Base-by-base conservation (phyloP, 495 filamentous ascomycete species). In the Cudoniella acicularis region DNA sequence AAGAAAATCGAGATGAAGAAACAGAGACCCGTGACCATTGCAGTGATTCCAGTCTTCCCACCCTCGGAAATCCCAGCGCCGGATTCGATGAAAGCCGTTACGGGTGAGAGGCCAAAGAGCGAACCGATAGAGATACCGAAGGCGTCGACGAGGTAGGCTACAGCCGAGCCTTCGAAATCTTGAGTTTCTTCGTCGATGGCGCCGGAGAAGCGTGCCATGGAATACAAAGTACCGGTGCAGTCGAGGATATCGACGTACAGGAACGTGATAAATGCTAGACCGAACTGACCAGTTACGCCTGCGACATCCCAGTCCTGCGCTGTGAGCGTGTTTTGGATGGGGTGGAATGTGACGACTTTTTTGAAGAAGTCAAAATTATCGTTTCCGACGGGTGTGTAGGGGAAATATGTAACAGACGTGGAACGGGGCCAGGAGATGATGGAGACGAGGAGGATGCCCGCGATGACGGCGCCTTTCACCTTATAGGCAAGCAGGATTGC, bases 1-100 rank as follows among this genome's bases (percentile, higher is more conserved):
- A 92, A 92, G 79, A 93, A 93, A 27, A 93, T 82, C 30, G 87
- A 79, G 67, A 93, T 84, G 78, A 93, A 91, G 78, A 93, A 93
- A 70, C 86, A 89, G 52, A 92, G 26, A 24, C 89, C 89, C 0
- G 89, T 86, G 46, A 80, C 72, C 67, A 87, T 84, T n/a, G 89
- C 86, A 1, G 89, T 92, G n/a, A 93, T 73, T 6, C 89, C 89
- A 0, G 89, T 93, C 61, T 84, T 83, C 13, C 89, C 89, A 25
- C 89, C 89, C 73, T 93, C 89, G 2, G 88, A 87, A 64, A 93
- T 93, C 60, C 89, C 89, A 16, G 89, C 89, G 61, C 89, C 89
- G 26, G 86, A 89, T 71, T 92, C 89, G 64, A 93, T 83, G 66
- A 90, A 93, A 27, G 89, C 89, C 16, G 89, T 92, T 1, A 91